phyloP scores from a whole-genome alignment of 257 asterid species.

The Gentiana straminea region DNA sequence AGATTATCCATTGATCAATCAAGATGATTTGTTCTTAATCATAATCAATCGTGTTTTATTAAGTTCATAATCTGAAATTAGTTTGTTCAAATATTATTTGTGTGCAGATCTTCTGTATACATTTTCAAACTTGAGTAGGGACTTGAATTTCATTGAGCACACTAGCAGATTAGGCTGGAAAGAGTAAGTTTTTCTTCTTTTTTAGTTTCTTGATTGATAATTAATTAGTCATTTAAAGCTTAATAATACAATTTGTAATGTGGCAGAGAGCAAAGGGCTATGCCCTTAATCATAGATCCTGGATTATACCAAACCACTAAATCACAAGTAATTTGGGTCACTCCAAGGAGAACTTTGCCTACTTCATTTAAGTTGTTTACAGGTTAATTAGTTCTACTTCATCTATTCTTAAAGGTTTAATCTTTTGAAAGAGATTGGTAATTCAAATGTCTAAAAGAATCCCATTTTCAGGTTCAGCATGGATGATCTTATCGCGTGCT shows the following conservation, averaged over 20 bases:
- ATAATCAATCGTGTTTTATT: neutral
- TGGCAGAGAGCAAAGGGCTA: conserved; percentile 32
- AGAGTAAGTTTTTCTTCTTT: conserved; percentile 22
- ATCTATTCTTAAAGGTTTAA: no score
- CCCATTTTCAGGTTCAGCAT: conserved; percentile 72
- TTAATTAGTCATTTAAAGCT: no score
- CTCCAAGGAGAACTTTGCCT: conserved; percentile 31
- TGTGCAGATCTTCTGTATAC: conserved; percentile 31
- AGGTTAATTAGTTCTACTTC: conserved; percentile 34
- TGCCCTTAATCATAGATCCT: conserved; percentile 40
- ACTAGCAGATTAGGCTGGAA: conserved; percentile 43
- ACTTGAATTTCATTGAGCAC: conserved; percentile 37
- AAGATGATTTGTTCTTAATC: conserved; percentile 52
- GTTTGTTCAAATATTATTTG: neutral
- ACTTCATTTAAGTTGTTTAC: conserved; percentile 63
- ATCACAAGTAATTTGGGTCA: conserved; percentile 32
- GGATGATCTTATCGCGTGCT: conserved; percentile 83
- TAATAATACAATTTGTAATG: neutral
- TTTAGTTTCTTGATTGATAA: neutral
- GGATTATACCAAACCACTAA: conserved; percentile 34
- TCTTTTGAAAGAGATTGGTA: no score
- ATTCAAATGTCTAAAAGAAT: neutral
- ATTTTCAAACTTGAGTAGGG: conserved; percentile 25
- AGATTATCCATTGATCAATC: conserved; percentile 95
- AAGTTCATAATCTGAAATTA: no score